Evolutionary conservation across 129 eudicot species (phyloP), one percentile per base, ranked within the genome.

Genomic region (Centaurea solstitialis): DNA sequence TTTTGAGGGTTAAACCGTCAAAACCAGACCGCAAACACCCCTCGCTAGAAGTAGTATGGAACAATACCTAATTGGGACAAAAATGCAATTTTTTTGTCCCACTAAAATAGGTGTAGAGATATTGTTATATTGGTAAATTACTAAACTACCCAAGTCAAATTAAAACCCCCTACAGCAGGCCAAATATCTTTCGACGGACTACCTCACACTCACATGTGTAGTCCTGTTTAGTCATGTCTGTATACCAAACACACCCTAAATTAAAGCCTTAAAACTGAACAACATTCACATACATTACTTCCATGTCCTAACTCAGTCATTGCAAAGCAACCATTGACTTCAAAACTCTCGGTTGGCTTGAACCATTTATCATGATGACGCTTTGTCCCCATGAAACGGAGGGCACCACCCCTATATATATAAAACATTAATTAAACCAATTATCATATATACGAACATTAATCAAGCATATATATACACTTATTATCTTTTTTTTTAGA

Each of bases 231-330:
- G 21, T 15, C 62, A 0, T n/a, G n/a, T n/a, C n/a, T n/a, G 30
- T 13, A 4, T 47, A 57, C 22, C 23, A 57, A 57, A 57, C 22
- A 22, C 22, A 57, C 65, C 65, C 18, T 68, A 45, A 33, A 33
- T 1, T 1, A 33, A 2, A 4, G 64, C 4, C 5, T 33, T 1
- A 33, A 4, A 2, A 33, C 2, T 5, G 4, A 33, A 33, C 5
- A 68, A 74, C 30, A 35, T 84, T 33, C 4, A 33, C 98, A 64
- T 87, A 92, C 99, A 95, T 95, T 92, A 77, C 97, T 95, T 81
- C 99, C 99, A 90, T 95, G 97, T 13, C 99, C 99, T 86, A 92
- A 87, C 83, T 95, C 99, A 9, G 97, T 95, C 99, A 95, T 95
- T 59, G 99, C 94, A 84, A 95, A 95, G 90, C 99, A 92, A 77